A percentile compares a stretch with the other conserved stretches of the same genome.
phyloP scores from a whole-genome alignment of 129 eudicot genomes.

The Pittosporum tobira region DNA sequence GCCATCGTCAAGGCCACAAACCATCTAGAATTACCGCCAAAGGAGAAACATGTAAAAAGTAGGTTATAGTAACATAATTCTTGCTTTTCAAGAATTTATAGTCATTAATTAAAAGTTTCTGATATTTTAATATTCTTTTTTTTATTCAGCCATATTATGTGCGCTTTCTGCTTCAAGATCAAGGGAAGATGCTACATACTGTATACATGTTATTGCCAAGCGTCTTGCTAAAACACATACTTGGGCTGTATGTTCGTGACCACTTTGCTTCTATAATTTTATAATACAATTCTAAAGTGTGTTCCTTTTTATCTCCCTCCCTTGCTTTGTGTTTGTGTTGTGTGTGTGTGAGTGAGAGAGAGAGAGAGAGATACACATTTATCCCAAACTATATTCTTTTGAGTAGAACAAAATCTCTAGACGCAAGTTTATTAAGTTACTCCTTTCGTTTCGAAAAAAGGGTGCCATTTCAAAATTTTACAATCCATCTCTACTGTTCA shows the following conservation, averaged over 20 bases:
- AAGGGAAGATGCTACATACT: slow-evolving; percentile 47
- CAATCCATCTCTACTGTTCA: too few relatives aligned
- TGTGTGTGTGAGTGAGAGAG: too few relatives aligned
- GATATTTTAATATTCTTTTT: not conserved
- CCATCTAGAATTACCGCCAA: slow-evolving; percentile 44
- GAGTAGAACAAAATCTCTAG: not conserved
- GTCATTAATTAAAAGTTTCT: not conserved
- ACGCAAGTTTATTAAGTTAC: not conserved
- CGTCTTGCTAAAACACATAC: slow-evolving; percentile 51
- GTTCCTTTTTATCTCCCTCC: too few relatives aligned
- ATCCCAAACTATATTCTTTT: too few relatives aligned
- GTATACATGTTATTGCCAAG: slow-evolving; percentile 43
- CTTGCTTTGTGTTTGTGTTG: too few relatives aligned
- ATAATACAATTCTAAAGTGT: too few relatives aligned
- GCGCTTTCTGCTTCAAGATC: slow-evolving; percentile 41
- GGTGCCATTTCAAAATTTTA: too few relatives aligned
- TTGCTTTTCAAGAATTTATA: not conserved
- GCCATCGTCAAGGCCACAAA: slow-evolving; percentile 65
- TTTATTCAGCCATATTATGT: slow-evolving; percentile 32
- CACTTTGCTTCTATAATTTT: not conserved
- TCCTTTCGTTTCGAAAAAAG: too few relatives aligned
- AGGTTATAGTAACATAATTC: slow-evolving; percentile 31
- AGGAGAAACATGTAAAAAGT: slow-evolving; percentile 55
- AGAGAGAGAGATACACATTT: too few relatives aligned
- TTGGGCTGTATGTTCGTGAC: slow-evolving; percentile 44